Evolutionary conservation across 768 basidiomycete genomes (phyloP).

Genomic region (Leccinum rimulosum): DNA sequence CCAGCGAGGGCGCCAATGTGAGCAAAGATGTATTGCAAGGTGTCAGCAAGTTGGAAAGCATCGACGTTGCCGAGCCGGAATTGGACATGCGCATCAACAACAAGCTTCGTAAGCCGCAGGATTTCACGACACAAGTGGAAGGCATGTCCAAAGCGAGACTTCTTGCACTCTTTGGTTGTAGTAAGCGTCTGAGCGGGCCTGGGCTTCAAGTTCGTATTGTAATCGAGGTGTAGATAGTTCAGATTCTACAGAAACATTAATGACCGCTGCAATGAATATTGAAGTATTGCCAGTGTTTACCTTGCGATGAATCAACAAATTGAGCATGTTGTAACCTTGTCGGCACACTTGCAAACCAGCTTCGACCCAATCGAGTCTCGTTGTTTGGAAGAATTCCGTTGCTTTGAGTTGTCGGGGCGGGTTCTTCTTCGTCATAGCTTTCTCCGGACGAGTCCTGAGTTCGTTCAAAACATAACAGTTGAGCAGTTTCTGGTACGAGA

Average conservation of each 20-base stretch:
- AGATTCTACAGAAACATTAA: constrained; percentile 54
- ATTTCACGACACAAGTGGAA: constrained; percentile 99
- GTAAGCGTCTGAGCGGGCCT: constrained; percentile 75
- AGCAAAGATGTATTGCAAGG: constrained; percentile 94
- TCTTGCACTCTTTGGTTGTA: constrained; percentile 99
- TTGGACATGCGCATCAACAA: constrained; percentile 98
- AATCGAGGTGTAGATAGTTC: constrained; percentile 94
- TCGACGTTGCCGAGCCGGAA: constrained; percentile 98
- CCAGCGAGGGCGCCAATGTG: constrained; percentile 98
- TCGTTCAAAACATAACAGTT: constrained; percentile 97
- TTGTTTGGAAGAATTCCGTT: constrained; percentile 99
- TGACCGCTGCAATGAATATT: neutral
- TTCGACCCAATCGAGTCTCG: constrained; percentile 97
- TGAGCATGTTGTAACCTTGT: constrained; percentile 99
- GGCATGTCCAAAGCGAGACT: constrained; percentile 99
- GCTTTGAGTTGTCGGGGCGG: constrained; percentile 93
- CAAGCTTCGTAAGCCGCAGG: constrained; percentile 93
- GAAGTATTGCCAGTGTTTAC: constrained; percentile 32
- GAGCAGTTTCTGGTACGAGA: constrained; percentile 97
- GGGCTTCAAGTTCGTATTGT: constrained; percentile 97
- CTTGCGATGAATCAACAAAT: constrained; percentile 98
- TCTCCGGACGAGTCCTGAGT: constrained; percentile 83
- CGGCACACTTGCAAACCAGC: constrained; percentile 97
- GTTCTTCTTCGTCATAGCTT: constrained; percentile 98
- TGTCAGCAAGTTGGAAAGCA: constrained; percentile 98